phyloP scores from a whole-genome alignment of 2,329 filamentous ascomycete genomes.

The Gliomastix tumulicola region DNA sequence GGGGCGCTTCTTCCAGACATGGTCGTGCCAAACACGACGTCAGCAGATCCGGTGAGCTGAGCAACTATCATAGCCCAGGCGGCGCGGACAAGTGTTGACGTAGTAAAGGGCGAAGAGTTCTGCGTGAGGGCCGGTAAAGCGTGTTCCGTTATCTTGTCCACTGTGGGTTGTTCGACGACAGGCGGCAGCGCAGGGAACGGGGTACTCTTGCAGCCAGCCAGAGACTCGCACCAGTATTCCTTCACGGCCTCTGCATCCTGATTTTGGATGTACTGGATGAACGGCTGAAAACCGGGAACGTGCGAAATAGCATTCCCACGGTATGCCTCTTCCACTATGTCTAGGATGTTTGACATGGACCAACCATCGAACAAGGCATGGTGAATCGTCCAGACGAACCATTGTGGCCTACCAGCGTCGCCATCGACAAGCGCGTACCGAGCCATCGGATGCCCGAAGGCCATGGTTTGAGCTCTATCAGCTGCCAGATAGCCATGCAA shows the following conservation, averaged over 20 bases:
- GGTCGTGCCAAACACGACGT: conserved; percentile 10
- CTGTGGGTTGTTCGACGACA: neutral
- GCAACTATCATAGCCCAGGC: conserved; percentile 9
- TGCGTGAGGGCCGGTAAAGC: conserved; percentile 22
- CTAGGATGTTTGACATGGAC: conserved; percentile 5
- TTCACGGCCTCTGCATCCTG: conserved; percentile 24
- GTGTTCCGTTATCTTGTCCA: conserved; percentile 8
- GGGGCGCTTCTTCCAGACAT: conserved; percentile 10
- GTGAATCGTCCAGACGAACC: conserved; percentile 8
- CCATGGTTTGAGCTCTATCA: conserved; percentile 28
- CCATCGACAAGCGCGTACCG: neutral
- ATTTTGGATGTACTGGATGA: conserved; percentile 29
- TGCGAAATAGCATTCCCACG: conserved; percentile 4
- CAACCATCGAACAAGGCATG: conserved; percentile 11
- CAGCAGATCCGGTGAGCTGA: conserved; percentile 3
- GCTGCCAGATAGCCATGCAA: conserved; percentile 23
- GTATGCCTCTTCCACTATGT: conserved; percentile 2
- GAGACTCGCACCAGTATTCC: conserved; percentile 27
- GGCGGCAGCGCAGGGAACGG: conserved; percentile 6
- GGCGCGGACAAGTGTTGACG: conserved; percentile 2
- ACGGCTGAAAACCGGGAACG: conserved; percentile 28
- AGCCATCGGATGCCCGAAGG: conserved; percentile 25
- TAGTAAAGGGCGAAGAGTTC: conserved; percentile 28
- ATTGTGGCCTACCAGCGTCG: neutral
- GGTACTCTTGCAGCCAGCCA: neutral